These are phyloP conservation scores for Neurospora sp. DNA, from an alignment of 495 filamentous ascomycete species.

Conservation along the genomic window DNA sequence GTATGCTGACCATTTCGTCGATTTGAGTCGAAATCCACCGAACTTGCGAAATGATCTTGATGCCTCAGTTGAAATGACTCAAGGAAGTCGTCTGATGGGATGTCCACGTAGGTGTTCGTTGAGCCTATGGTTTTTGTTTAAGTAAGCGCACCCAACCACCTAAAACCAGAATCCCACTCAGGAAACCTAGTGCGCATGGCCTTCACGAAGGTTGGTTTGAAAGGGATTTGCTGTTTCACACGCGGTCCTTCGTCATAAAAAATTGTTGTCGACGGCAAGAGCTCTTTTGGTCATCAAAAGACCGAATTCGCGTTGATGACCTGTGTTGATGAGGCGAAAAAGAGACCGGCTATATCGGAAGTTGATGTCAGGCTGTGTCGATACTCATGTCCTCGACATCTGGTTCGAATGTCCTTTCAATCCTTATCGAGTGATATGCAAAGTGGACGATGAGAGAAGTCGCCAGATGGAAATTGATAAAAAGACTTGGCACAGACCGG, in stretches of 20 bases:
- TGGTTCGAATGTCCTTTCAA: neutral
- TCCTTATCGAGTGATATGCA: neutral
- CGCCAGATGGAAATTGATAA: neutral
- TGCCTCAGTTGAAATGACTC: neutral
- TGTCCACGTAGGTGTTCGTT: neutral
- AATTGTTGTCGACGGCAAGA: neutral
- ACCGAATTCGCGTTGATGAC: neutral
- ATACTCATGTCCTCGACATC: neutral
- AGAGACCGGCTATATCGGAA: neutral
- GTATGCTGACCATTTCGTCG: constrained; percentile 25
- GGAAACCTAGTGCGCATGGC: constrained; percentile 14
- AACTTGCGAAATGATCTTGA: constrained; percentile 13
- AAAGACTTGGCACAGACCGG: neutral
- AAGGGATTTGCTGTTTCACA: neutral
- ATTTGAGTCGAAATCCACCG: neutral
- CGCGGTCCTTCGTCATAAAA: neutral
- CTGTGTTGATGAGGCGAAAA: neutral
- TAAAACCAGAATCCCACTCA: neutral
- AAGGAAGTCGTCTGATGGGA: neutral
- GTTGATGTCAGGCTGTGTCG: neutral
- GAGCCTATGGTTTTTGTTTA: neutral
- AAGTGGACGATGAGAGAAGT: neutral
- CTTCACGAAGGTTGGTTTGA: neutral
- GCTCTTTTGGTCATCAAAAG: neutral
- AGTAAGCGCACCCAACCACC: constrained; percentile 4